Evolutionary conservation across 2,329 filamentous ascomycete genomes (phyloP), one percentile per base, ranked within the genome.

Genomic region (Pyrenochaeta sp.): DNA sequence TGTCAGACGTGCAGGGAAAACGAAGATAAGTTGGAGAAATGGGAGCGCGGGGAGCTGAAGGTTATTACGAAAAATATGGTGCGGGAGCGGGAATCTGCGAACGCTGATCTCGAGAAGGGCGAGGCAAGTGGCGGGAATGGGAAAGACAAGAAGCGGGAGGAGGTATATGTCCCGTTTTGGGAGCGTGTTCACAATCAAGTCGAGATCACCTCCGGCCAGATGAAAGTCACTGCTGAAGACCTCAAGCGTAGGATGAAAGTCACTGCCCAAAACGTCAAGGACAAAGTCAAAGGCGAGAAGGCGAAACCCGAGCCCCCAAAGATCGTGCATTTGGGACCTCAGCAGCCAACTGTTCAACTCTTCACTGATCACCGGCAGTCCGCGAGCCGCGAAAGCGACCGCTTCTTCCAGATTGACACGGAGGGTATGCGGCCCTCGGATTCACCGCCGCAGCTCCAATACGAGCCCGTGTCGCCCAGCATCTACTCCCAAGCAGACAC

Each of bases 41-140:
- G 42, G 39, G 21, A 52, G 15, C 32, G 34, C 3, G 51, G 48
- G 2, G 44, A 55, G 21, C 34, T 47, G 10, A 47, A 47, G 23
- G 19, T 24, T 4, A 46, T 52, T 11, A 52, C 48, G 5, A 41
- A 35, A 5, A 24, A 36, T 6, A 44, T 46, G 39, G 39, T 52
- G 7, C 39, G 23, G 29, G 8, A 34, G 6, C 43, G 48, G 2
- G 44, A 48, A 24, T 36, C 3, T 36, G 34, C 21, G 32, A 40
- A 17, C 9, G 17, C 4, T 26, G 48, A 48, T 19, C 10, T 48
- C 7, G 48, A 51, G 13, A 29, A 15, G 11, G 44, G 35, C 11
- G 24, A 5, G 13, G n/a, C n/a, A n/a, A n/a, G n/a, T n/a, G n/a
- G n/a, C n/a, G n/a, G n/a, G n/a, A n/a, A n/a, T n/a, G n/a, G n/a